Conservation (phyloP, 768 basidiomycete genomes). For the Mycena olivaceomarginata region DNA sequence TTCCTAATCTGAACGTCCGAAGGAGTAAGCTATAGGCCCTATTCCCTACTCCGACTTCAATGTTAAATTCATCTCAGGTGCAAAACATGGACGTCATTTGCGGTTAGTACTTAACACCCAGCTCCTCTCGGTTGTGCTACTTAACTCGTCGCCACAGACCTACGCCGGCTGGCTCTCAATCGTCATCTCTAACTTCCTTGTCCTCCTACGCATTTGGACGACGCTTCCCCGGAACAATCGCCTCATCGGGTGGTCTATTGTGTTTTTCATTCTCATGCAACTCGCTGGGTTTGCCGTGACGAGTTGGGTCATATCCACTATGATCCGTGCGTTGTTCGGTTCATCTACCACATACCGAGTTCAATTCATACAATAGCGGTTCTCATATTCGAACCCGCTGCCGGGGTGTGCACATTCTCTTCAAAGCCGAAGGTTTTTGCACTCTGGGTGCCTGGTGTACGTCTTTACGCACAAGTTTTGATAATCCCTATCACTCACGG, state of each 20-base stretch:
- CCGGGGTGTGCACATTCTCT: conserved; percentile 48
- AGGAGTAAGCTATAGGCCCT: conserved; percentile 14
- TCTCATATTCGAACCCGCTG: conserved; percentile 15
- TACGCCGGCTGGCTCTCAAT: conserved; percentile 33
- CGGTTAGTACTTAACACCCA: background rate
- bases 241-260: conserved; percentile 47
- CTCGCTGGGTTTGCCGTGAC: conserved; percentile 39
- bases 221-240: conserved; percentile 51
- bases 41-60: background rate
- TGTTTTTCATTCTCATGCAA: conserved; percentile 50
- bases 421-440: conserved; percentile 46
- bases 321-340: conserved; percentile 45
- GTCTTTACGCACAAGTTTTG: background rate
- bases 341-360: no score
- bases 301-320: conserved; percentile 45
- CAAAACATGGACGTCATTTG: conserved; percentile 28
- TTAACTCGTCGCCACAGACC: background rate
- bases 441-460: conserved; percentile 55
- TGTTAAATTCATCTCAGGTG: conserved; percentile 12
- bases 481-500: no score
- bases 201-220: conserved; percentile 56
- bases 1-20: background rate
- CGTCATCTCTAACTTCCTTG: conserved; percentile 44
- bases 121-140: background rate
- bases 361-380: background rate